A percentile compares a stretch with the other conserved stretches of the same genome.
Conservation (phyloP, 805 yeast genomes). For the Candida chilensis region DNA sequence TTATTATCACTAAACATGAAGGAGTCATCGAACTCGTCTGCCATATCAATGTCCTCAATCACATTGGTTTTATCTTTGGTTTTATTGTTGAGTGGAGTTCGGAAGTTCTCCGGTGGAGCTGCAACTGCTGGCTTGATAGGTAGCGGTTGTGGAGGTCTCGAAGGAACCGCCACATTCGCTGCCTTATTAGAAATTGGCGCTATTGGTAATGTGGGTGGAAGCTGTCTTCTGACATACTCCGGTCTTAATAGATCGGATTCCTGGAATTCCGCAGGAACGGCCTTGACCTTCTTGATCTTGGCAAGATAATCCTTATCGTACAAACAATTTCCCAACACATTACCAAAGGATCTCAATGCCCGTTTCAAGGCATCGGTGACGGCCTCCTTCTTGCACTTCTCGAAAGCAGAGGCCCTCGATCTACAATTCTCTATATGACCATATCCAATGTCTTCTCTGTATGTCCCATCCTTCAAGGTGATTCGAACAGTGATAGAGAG, state of each 20-base stretch:
- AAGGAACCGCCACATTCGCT: background rate
- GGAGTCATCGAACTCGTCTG: constrained; percentile 33
- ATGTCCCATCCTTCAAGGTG: constrained; percentile 73
- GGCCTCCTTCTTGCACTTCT: constrained; percentile 78
- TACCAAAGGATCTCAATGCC: constrained; percentile 72
- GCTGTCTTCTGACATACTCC: constrained; percentile 5
- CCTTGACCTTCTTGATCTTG: constrained; percentile 33
- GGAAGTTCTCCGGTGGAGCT: constrained; percentile 3
- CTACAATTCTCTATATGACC: constrained; percentile 69
- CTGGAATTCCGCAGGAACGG: constrained; percentile 15
- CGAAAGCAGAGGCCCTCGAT: constrained; percentile 64
- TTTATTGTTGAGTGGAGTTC: constrained; percentile 2
- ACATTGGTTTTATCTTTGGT: background rate
- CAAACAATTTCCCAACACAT: constrained; percentile 75
- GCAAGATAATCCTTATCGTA: constrained; percentile 63
- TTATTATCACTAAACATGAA: constrained; percentile 41
- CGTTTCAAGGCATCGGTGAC: constrained; percentile 79
- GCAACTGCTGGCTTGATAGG: constrained; percentile 5
- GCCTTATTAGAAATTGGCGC: background rate
- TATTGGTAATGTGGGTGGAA: constrained; percentile 1
- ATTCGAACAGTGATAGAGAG: constrained; percentile 65
- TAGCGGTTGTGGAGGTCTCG: background rate
- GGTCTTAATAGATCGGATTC: constrained; percentile 19
- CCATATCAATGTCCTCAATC: background rate
- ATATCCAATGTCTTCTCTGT: constrained; percentile 68